Base-by-base conservation (phyloP, 1,284 basidiomycete genomes). In the Naganishia cerealis region DNA sequence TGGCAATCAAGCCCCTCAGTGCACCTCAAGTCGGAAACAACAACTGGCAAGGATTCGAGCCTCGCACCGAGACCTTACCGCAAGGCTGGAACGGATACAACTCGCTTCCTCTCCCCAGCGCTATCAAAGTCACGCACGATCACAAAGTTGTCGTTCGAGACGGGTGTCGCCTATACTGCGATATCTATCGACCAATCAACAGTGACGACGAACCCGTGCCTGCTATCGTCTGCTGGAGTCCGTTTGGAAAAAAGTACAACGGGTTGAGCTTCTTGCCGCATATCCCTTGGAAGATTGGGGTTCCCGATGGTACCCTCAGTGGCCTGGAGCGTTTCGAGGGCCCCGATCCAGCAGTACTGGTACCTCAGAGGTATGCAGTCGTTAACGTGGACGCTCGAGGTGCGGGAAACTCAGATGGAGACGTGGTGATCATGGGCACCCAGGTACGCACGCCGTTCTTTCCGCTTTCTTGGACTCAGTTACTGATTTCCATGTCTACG, bases 241-340 rank as follows among this genome's bases (percentile, higher is more conserved):
- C 75, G 12, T 77, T 73, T 66, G 74, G 74, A 50, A 72, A 72
- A 29, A 67, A 55, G 53, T 65, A 65, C 53, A 65, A 42, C 63
- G 62, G 62, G 6, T 53, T 65, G 18, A 55, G 36, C 9, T 65
- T 65, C 40, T 42, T 56, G 29, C 53, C 63, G 24, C 42, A 55
- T 29, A 65, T 56, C 26, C 53, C 63, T 29, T 65, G 39, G 50
- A 65, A 65, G 13, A 42, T 65, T 18, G 63, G 63, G 6, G 63
- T 65, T 24, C 63, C 63, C 18, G 63, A 54, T 39, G 53, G 42
- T 21, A 56, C 38, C 24, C 52, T 65, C 21, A 56, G 68, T 24
- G 75, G 75, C 8, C 70, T 71, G 46, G 70, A 76, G 50, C 73
- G 75, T 52, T 75, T 72, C 39, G 74, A 77, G 70, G 72, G 39